phyloP scores from a whole-genome alignment of 2,329 filamentous ascomycete species.

The Colletotrichum lupini region DNA sequence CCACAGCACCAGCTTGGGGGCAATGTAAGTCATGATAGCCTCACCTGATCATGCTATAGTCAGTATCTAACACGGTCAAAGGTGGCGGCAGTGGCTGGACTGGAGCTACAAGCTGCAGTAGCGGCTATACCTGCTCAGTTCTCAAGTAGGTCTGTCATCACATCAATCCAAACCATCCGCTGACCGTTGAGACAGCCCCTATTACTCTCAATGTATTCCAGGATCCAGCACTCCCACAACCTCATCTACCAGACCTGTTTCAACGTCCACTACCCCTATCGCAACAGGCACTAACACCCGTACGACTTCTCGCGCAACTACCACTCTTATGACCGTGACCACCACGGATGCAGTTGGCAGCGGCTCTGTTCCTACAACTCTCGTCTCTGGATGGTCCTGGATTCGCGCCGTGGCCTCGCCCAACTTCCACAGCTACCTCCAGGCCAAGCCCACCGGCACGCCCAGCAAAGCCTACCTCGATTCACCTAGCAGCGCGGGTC shows the following conservation, averaged over 20 bases:
- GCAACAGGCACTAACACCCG: constrained; percentile 2
- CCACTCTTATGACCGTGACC: constrained; percentile 19
- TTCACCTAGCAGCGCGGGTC: constrained; percentile 63
- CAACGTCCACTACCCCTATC: constrained; percentile 7
- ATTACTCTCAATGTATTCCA: constrained; percentile 32
- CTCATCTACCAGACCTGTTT: constrained; percentile 5
- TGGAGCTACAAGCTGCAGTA: constrained; percentile 24
- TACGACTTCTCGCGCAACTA: constrained; percentile 22
- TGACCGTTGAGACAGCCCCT: constrained; percentile 17
- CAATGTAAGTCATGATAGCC: constrained; percentile 25
- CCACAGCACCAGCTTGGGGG: constrained; percentile 23
- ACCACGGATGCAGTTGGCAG: constrained; percentile 15
- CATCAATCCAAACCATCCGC: neutral
- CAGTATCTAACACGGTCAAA: neutral
- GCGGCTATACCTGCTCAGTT: constrained; percentile 32
- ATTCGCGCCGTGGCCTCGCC: constrained; percentile 67
- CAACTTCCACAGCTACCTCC: constrained; percentile 67
- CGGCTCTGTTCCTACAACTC: constrained; percentile 45
- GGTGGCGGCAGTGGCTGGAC: constrained; percentile 31
- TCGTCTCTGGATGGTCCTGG: constrained; percentile 65
- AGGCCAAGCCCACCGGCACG: constrained; percentile 55
- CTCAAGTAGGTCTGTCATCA: constrained; percentile 14
- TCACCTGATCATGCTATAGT: neutral
- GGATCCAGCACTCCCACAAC: constrained; percentile 11
- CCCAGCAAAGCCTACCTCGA: constrained; percentile 62